Evolutionary conservation across 805 yeast genomes (phyloP).

Genomic region (Nakazawaea peltata): DNA sequence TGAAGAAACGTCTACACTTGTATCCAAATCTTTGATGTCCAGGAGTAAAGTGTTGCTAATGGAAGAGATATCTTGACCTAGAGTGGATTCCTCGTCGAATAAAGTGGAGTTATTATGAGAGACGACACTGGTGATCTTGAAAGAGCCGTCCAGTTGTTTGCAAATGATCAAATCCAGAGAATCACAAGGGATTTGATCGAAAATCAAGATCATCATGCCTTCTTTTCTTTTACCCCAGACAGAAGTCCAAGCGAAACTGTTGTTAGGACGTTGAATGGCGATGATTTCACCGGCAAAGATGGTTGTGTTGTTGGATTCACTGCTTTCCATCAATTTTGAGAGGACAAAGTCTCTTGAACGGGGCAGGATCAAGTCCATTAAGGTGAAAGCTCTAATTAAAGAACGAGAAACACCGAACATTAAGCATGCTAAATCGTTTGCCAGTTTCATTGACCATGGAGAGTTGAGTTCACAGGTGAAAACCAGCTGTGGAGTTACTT

Average conservation of each 20-base stretch:
- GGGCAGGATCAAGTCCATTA: constrained; percentile 72
- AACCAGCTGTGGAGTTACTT: constrained; percentile 70
- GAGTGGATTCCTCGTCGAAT: constrained; percentile 12
- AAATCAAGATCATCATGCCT: constrained; percentile 67
- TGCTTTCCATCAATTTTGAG: constrained; percentile 31
- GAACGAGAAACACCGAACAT: constrained; percentile 74
- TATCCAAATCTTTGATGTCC: constrained; percentile 6
- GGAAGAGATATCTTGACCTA: constrained; percentile 11
- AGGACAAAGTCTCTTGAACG: constrained; percentile 66
- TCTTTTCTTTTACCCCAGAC: constrained; percentile 82
- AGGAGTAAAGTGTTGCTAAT: constrained; percentile 8
- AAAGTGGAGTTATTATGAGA: constrained; percentile 15
- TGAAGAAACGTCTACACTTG: constrained; percentile 29
- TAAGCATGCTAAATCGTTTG: constrained; percentile 84
- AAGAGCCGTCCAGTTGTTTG: constrained; percentile 15
- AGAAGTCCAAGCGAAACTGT: constrained; percentile 72
- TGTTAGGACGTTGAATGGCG: constrained; percentile 66
- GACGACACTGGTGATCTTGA: constrained; percentile 16
- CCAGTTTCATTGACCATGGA: constrained; percentile 79
- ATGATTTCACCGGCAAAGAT: constrained; percentile 80
- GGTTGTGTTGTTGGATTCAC: constrained; percentile 27
- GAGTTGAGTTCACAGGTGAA: constrained; percentile 66
- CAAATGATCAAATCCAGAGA: constrained; percentile 51
- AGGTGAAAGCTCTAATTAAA: constrained; percentile 51
- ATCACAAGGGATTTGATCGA: constrained; percentile 76